Conservation (phyloP, 495 filamentous ascomycete species). For the Penicillium salamii region DNA sequence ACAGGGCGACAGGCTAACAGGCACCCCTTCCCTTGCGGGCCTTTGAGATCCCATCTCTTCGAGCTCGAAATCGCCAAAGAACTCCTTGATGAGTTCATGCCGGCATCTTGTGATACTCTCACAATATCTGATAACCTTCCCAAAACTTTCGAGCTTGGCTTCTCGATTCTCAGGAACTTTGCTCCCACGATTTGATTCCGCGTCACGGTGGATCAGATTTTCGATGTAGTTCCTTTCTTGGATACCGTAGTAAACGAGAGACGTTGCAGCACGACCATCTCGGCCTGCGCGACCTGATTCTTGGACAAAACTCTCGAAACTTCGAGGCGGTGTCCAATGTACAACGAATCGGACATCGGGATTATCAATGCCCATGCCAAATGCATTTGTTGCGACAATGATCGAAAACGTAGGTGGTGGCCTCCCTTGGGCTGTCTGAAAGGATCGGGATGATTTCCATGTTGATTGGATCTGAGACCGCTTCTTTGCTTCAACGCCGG, state of each 20-base stretch:
- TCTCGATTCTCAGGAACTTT: constrained; percentile 35
- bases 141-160: constrained; percentile 44
- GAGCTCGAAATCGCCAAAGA: constrained; percentile 69
- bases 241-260: constrained; percentile 83
- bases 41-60: constrained; percentile 40
- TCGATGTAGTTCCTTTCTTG: constrained; percentile 75
- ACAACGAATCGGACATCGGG: constrained; percentile 89
- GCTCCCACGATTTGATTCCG: constrained; percentile 33
- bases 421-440: constrained; percentile 6
- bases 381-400: constrained; percentile 91
- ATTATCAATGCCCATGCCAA: constrained; percentile 98
- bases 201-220: constrained; percentile 44
- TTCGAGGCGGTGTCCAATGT: constrained; percentile 89
- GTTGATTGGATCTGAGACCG: constrained; percentile 49
- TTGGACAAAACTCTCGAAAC: constrained; percentile 93
- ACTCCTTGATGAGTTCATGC: constrained; percentile 71
- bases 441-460: constrained; percentile 69
- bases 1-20: constrained; percentile 47
- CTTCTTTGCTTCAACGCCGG: constrained; percentile 42
- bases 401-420: constrained; percentile 66
- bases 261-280: constrained; percentile 80
- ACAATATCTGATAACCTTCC: constrained; percentile 73
- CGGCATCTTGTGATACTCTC: constrained; percentile 71
- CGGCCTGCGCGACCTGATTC: constrained; percentile 90
- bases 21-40: constrained; percentile 7